phyloP scores from a whole-genome alignment of 345 rosid species.

The Corymbia maculata region DNA sequence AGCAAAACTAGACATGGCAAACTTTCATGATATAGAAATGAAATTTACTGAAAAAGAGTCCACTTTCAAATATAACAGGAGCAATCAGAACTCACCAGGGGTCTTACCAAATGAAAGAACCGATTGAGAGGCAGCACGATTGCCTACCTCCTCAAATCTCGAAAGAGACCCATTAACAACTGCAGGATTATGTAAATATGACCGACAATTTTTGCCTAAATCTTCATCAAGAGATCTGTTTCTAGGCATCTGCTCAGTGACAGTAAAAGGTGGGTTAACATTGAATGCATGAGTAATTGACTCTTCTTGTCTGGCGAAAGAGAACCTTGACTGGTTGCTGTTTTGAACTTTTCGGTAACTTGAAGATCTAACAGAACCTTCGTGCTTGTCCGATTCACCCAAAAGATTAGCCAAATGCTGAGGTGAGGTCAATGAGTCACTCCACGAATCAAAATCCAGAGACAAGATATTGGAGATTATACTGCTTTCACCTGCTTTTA shows the following conservation, averaged over 20 bases:
- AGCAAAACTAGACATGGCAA: neutral
- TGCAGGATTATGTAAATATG: constrained; percentile 30
- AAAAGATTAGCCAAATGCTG: constrained; percentile 55
- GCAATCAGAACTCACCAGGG: constrained; percentile 41
- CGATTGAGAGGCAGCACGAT: constrained; percentile 16
- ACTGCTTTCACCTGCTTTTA: constrained; percentile 54
- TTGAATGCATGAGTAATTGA: constrained; percentile 29
- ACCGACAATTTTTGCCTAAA: constrained; percentile 27
- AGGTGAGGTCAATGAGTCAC: constrained; percentile 58
- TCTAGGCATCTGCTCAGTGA: constrained; percentile 25
- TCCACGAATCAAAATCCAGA: constrained; percentile 74
- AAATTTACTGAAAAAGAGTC: neutral
- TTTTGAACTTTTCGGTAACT: constrained; percentile 41
- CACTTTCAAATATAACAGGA: neutral
- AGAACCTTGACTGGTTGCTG: constrained; percentile 71
- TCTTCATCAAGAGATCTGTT: constrained; percentile 25
- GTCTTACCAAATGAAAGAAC: constrained; percentile 36
- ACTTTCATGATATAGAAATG: neutral
- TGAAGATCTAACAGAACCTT: constrained; percentile 30
- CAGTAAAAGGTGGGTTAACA: constrained; percentile 16
- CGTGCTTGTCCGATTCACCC: constrained; percentile 38
- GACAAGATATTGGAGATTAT: constrained; percentile 75
- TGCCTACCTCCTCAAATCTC: constrained; percentile 38
- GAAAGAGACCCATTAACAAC: constrained; percentile 38
- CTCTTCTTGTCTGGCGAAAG: constrained; percentile 76